Evolutionary conservation across 2,329 filamentous ascomycete species (phyloP), one percentile per base, ranked within the genome.

Genomic region (Botrytis tulipae): DNA sequence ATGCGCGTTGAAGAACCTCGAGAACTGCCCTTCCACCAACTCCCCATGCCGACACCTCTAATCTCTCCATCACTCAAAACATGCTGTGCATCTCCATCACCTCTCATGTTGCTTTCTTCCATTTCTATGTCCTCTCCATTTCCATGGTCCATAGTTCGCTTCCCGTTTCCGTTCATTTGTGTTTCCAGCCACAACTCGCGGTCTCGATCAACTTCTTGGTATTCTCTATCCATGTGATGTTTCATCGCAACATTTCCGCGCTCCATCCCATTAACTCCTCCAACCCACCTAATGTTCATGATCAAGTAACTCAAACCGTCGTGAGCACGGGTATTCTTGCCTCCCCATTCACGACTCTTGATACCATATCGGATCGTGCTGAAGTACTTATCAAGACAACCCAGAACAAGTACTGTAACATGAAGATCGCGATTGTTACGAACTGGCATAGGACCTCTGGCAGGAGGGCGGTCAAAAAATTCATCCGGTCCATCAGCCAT

Each of bases 331-430:
- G 76, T 73, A 57, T 77, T 78, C 81, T 82, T 86, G 37, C 87
- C 88, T 10, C 90, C 92, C 86, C 94, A 98, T 74, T 92, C 89
- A 42, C 94, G 90, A 76, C 93, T 97, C 77, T 90, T 91, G 73
- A 99, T 88, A 4, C 95, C 95, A 79, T 92, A 94, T 61, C 93
- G 88, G 0, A 92, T 92, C 0, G 90, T 92, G 9, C 90, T 89
- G 0, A 89, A 85, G 80, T 98, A 99, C 75, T 89, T 90, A 76
- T 93, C 87, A 5, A 99, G 84, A 0, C 89, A 86, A 0, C 95
- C 96, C 0, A 98, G 86, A 20, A 99, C 90, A 20, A 98, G 84
- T 0, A 98, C 82, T 25, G 93, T 97, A 76, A 99, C 92, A 77
- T 98, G 93, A 60, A 97, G 84, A 80, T 98, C 96, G 77, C 91